Base-by-base conservation (phyloP, 192 early-diverging fungal genomes). In the Podila epicladia region DNA sequence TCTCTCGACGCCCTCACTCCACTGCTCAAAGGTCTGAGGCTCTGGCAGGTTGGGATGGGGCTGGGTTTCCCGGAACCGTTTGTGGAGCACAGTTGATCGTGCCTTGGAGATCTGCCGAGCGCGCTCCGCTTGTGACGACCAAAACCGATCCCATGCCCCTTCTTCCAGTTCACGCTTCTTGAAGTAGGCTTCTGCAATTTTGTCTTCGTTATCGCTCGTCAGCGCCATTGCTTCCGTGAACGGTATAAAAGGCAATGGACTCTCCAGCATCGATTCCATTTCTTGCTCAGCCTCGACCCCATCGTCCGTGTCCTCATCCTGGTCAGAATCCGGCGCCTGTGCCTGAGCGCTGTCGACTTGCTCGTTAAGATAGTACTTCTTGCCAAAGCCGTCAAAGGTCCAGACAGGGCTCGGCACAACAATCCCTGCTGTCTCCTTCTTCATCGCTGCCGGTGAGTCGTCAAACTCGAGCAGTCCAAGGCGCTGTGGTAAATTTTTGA, bases 241-340 rank as follows among this genome's bases (percentile, higher is more conserved):
- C 1, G 9, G 61, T 6, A 49, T 19, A 15, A 71, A 49, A 1
- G 37, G 24, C 45, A 61, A 20, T 2, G 75, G 75, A 2, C 58
- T 58, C 37, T 77, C 75, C 17, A 77, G 19, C 0, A 2, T 48
- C 20, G n/a, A 19, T 20, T 77, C 75, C 2, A 22, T 41, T 12
- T 71, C 69, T 17, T 77, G 64, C 50, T 77, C 75, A 6, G 62
- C 75, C 22, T 49, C 65, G 0, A 77, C 64, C 1, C 69, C 64
- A 28, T 77, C 75, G n/a, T 77, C 64, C 1, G 75, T 71, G 0
- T 71, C 69, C 19, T 26, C 32, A 45, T 71, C 75, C 31, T 77
- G 75, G 55, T 77, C 75, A 6, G 75, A 77, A 37, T 77, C 75
- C 0, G 64, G 69, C 15, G 69, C 75, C 26, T 50, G 22, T 0